Percentiles rank a stretch among this genome's conserved stretches.
Conservation (phyloP, 371 early-diverging fungal genomes). For the Mucor irregularis region DNA sequence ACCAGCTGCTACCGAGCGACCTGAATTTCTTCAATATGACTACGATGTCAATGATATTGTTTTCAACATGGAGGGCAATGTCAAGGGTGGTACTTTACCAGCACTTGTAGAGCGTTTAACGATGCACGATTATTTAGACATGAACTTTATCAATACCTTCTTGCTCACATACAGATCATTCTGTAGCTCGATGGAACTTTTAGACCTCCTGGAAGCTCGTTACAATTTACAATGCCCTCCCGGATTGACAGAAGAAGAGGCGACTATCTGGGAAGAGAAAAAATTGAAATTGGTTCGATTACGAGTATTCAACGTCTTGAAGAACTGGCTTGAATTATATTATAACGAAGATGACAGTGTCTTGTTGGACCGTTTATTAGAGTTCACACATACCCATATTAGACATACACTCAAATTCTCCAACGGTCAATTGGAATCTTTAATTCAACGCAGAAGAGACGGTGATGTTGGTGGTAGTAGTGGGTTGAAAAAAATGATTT, state of each 20-base stretch:
- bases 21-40: constrained; percentile 59
- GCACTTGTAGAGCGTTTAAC: constrained; percentile 89
- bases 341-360: constrained; percentile 71
- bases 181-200: constrained; percentile 72
- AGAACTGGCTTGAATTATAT: constrained; percentile 88
- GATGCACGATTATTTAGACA: constrained; percentile 76
- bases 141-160: constrained; percentile 80
- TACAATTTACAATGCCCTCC: constrained; percentile 74
- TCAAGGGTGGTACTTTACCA: constrained; percentile 87
- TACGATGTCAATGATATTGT: constrained; percentile 65
- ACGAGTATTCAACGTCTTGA: constrained; percentile 86
- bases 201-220: constrained; percentile 70
- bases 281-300: constrained; percentile 84
- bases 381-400: constrained; percentile 76
- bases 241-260: constrained; percentile 62
- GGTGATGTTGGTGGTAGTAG: constrained; percentile 27
- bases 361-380: constrained; percentile 68
- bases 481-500: constrained; percentile 63
- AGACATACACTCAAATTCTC: constrained; percentile 62
- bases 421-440: constrained; percentile 64
- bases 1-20: constrained; percentile 6
- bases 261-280: constrained; percentile 75
- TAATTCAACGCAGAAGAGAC: constrained; percentile 62
- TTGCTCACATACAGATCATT: constrained; percentile 90
- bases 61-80: constrained; percentile 80